A percentile compares a stretch with the other conserved stretches of the same genome.
Evolutionary conservation across 495 filamentous ascomycete genomes (phyloP).

Genomic region (Podospora pseudopauciseta): DNA sequence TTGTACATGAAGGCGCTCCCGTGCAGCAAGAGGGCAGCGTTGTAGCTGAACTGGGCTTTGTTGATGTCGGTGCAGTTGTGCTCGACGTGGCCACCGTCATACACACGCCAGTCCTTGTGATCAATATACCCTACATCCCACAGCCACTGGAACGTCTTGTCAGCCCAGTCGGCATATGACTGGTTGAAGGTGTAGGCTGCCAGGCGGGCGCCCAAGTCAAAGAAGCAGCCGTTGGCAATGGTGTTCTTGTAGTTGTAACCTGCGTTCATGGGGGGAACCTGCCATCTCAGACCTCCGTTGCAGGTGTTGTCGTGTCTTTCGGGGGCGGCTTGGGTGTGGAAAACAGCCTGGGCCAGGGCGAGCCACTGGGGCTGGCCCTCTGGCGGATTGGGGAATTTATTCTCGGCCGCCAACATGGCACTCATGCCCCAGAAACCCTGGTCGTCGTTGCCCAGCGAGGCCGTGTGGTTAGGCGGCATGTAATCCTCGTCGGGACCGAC

Average conservation of each 20-base stretch:
- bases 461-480: conserved; percentile 67
- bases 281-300: conserved; percentile 72
- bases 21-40: conserved; percentile 66
- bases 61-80: conserved; percentile 60
- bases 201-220: conserved; percentile 74
- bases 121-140: conserved; percentile 59
- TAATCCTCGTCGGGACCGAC: conserved; percentile 56
- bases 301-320: conserved; percentile 57
- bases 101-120: conserved; percentile 54
- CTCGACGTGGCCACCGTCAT: conserved; percentile 64
- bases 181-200: conserved; percentile 72
- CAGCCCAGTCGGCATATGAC: conserved; percentile 75
- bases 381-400: conserved; percentile 62
- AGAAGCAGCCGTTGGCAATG: conserved; percentile 63
- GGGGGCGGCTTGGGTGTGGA: conserved; percentile 65
- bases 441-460: conserved; percentile 75
- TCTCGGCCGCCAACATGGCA: conserved; percentile 72
- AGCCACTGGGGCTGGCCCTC: conserved; percentile 65
- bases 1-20: conserved; percentile 79
- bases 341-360: conserved; percentile 69
- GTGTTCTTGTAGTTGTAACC: conserved; percentile 85
- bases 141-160: conserved; percentile 72
- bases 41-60: conserved; percentile 68
- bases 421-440: conserved; percentile 80
- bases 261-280: conserved; percentile 69